These are phyloP conservation scores for Phytopythium helicoides DNA, from an alignment of 352 stramenopile species.

Conservation along the genomic window DNA sequence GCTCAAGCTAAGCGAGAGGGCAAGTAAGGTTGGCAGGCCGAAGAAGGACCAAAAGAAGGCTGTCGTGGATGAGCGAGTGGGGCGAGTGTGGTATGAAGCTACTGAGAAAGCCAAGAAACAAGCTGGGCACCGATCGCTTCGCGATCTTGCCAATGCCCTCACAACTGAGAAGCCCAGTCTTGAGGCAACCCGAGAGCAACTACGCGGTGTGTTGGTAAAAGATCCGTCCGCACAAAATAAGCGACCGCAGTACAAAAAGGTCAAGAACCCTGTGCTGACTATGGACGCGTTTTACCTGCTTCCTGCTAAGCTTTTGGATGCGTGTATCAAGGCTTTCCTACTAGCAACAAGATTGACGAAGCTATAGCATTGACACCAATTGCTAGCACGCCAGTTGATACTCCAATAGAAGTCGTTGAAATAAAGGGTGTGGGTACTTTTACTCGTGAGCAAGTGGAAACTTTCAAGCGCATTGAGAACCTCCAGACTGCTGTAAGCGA, in stretches of 20 bases:
- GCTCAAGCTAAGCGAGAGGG: no score
- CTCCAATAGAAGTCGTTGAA: no score
- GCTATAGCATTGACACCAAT: no score
- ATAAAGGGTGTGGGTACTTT: no score
- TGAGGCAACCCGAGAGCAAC: not conserved
- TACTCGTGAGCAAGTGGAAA: no score
- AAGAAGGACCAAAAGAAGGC: no score
- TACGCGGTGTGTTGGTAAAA: constrained; percentile 6
- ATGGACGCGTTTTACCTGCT: constrained; percentile 18
- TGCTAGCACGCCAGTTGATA: no score
- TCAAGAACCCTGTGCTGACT: constrained; percentile 19
- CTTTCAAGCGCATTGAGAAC: no score
- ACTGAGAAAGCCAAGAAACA: not conserved
- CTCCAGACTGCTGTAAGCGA: no score
- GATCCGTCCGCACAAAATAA: not conserved
- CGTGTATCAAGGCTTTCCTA: constrained; percentile 5
- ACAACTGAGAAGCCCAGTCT: constrained; percentile 6
- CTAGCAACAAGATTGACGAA: no score
- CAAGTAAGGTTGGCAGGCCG: no score
- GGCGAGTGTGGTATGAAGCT: constrained; percentile 8
- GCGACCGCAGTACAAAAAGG: constrained; percentile 3
- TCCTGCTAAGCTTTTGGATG: constrained; percentile 6
- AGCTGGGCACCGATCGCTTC: constrained; percentile 10
- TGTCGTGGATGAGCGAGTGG: constrained; percentile 1
- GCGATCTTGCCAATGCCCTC: constrained; percentile 2